phyloP scores from a whole-genome alignment of 371 early-diverging fungal species.

The Batrachochytrium dendrobatidis region DNA sequence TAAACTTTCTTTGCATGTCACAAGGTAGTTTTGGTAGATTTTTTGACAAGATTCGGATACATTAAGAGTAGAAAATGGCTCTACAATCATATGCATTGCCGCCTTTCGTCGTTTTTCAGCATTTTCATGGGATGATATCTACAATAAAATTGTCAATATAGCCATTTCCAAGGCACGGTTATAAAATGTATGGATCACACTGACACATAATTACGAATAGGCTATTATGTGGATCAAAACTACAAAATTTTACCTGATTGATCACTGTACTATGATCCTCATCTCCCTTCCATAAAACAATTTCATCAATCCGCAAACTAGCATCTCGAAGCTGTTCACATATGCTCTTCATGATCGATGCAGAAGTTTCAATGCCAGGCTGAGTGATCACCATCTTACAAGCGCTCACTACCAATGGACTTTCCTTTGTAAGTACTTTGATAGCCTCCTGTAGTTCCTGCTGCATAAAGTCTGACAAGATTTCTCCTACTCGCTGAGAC shows the following conservation, averaged over 20 bases:
- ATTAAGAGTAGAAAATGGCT: too few relatives aligned
- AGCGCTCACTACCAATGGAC: constrained; percentile 28
- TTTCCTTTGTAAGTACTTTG: constrained; percentile 19
- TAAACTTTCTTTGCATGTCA: background rate
- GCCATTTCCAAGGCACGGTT: too few relatives aligned
- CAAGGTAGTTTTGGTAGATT: background rate
- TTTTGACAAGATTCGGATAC: too few relatives aligned
- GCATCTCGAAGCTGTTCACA: constrained; percentile 15
- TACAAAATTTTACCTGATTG: constrained; percentile 2
- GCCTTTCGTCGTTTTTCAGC: too few relatives aligned
- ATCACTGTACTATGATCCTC: constrained; percentile 11
- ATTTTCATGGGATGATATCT: too few relatives aligned
- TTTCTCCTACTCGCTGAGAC: constrained; percentile 29
- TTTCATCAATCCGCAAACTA: constrained; percentile 24
- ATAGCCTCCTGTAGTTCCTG: constrained; percentile 25
- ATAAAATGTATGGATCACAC: too few relatives aligned
- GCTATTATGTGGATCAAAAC: too few relatives aligned
- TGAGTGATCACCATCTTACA: constrained; percentile 19
- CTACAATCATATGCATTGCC: too few relatives aligned
- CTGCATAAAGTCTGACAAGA: constrained; percentile 29
- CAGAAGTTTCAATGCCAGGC: constrained; percentile 9
- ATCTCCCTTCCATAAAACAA: constrained; percentile 24
- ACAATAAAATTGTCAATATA: too few relatives aligned
- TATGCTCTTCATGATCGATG: background rate
- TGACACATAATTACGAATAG: too few relatives aligned